Evolutionary conservation across 2,329 filamentous ascomycete genomes (phyloP).

Genomic region (Coniochaeta sp.): DNA sequence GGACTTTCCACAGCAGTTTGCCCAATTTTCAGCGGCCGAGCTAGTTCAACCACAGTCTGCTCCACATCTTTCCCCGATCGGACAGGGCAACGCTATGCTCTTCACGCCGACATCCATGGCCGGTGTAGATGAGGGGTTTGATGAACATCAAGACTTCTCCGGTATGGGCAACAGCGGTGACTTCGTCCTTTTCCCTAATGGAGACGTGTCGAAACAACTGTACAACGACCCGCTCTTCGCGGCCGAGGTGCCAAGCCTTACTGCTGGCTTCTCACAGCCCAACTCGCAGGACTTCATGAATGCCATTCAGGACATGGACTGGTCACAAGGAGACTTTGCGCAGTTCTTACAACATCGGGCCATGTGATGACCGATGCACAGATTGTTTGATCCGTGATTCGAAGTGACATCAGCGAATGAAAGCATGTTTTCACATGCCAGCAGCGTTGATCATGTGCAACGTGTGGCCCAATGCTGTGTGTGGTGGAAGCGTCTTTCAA

Average conservation of each 20-base stretch:
- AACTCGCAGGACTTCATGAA: constrained; percentile 43
- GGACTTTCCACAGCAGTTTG: constrained; percentile 31
- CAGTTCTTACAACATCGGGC: neutral
- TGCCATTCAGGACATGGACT: constrained; percentile 8
- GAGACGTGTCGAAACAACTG: constrained; percentile 28
- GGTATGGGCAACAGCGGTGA: constrained; percentile 40
- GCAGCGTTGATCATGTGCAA: neutral
- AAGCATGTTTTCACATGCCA: neutral
- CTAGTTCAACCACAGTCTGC: constrained; percentile 30
- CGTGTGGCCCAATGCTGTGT: neutral
- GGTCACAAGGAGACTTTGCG: neutral
- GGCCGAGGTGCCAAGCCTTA: constrained; percentile 39
- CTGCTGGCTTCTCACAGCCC: constrained; percentile 43
- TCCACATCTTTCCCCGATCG: constrained; percentile 59
- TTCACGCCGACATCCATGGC: constrained; percentile 57
- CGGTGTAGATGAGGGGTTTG: constrained; percentile 59
- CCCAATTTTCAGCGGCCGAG: constrained; percentile 27
- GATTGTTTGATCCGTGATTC: neutral
- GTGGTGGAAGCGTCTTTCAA: neutral
- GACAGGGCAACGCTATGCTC: constrained; percentile 61
- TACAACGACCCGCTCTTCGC: constrained; percentile 40
- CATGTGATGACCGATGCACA: neutral
- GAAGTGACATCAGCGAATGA: neutral
- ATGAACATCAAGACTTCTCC: constrained; percentile 37
- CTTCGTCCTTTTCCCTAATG: constrained; percentile 54